A percentile compares a stretch with the other conserved stretches of the same genome.
phyloP scores from a whole-genome alignment of 345 rosid species.

The Rhodamnia argentea region DNA sequence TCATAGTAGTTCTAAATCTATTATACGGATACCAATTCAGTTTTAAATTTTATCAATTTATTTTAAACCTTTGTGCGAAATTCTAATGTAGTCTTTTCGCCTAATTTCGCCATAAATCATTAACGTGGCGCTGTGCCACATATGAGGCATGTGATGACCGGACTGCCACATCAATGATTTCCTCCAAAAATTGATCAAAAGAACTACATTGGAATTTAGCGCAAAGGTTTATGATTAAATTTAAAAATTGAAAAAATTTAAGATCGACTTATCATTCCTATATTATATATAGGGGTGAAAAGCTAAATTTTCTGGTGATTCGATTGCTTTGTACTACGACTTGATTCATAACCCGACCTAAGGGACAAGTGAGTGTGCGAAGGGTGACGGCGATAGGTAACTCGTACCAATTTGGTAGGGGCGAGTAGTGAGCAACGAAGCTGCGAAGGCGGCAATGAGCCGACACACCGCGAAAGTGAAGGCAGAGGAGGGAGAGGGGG shows the following conservation, averaged over 20 bases:
- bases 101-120: too few species aligned
- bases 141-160: neutral
- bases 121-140: neutral
- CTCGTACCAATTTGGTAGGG: neutral
- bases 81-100: too few species aligned
- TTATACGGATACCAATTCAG: too few species aligned
- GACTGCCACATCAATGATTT: too few species aligned
- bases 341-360: neutral
- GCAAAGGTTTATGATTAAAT: too few species aligned
- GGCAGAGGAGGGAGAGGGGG: too few species aligned
- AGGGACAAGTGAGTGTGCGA: neutral
- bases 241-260: too few species aligned
- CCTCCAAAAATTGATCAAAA: rapidly evolving
- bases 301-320: neutral
- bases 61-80: too few species aligned
- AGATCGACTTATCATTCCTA: neutral
- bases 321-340: neutral
- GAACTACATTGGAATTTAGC: too few species aligned
- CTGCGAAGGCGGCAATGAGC: neutral
- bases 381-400: neutral
- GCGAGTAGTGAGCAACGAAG: neutral
- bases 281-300: neutral
- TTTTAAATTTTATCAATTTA: too few species aligned
- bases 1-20: too few species aligned
- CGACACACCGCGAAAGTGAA: neutral